Evolutionary conservation across 2,329 filamentous ascomycete genomes (phyloP).

Genomic region (Didymella lethalis): DNA sequence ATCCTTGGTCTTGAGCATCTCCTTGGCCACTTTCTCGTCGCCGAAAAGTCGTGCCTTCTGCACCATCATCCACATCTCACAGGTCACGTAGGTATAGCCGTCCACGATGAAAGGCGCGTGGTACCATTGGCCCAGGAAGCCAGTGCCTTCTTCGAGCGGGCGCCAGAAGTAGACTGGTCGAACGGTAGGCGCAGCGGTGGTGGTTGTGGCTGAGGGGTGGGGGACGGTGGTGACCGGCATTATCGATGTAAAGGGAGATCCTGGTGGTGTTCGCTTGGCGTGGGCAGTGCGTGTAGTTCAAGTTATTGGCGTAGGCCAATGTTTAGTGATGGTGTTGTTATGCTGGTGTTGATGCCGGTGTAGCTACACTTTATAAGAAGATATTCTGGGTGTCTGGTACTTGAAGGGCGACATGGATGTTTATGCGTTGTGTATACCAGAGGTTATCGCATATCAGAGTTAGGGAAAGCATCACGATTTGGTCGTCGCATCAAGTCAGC

Average conservation of each 20-base stretch:
- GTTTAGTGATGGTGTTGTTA: background rate
- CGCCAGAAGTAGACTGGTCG: conserved; percentile 42
- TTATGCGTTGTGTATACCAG: background rate
- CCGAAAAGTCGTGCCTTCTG: conserved; percentile 54
- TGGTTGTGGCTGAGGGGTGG: background rate
- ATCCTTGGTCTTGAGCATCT: conserved; percentile 59
- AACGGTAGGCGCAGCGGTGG: background rate
- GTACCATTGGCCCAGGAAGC: conserved; percentile 72
- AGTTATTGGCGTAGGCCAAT: background rate
- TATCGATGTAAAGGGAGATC: background rate
- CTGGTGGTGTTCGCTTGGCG: background rate
- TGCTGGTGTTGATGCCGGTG: background rate
- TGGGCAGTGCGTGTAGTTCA: background rate
- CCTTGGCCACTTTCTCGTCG: conserved; percentile 53
- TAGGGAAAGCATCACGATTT: background rate
- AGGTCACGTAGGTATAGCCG: conserved; percentile 47
- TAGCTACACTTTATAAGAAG: background rate
- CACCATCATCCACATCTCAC: conserved; percentile 61
- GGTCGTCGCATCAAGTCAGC: background rate
- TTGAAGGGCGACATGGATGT: background rate
- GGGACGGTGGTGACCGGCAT: conserved; percentile 5
- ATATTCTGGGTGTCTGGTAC: background rate
- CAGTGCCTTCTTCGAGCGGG: conserved; percentile 46
- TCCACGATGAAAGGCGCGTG: conserved; percentile 55
- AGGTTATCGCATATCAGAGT: background rate